These are phyloP conservation scores for Spiraea crenata DNA, from an alignment of 331 rosid genomes.

Conservation along the genomic window DNA sequence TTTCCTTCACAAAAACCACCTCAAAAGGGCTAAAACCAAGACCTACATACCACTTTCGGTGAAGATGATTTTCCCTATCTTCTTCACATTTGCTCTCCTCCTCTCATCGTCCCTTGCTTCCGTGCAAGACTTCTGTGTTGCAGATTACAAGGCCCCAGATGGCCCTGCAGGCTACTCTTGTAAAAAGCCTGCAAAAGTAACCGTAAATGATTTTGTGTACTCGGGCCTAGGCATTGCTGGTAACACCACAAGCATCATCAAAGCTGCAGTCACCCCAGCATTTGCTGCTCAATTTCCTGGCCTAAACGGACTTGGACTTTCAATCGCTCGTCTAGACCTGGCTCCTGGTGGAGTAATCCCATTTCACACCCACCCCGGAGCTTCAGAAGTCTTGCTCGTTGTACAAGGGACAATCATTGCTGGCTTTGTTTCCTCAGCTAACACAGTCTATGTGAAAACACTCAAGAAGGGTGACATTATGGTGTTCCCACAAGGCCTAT, in stretches of 20 bases:
- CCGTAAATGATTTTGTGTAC: conserved; percentile 50
- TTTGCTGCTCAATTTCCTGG: conserved; percentile 53
- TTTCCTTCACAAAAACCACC: neutral
- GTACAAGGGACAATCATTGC: conserved; percentile 43
- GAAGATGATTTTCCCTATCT: conserved; percentile 17
- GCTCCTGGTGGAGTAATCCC: conserved; percentile 59
- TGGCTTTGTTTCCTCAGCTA: conserved; percentile 55
- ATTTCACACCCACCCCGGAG: conserved; percentile 72
- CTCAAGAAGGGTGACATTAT: conserved; percentile 62
- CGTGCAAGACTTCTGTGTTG: conserved; percentile 73
- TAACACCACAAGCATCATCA: conserved; percentile 69
- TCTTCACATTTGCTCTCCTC: conserved; percentile 22
- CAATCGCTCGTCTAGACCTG: conserved; percentile 49
- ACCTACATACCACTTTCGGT: neutral
- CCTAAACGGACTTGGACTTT: conserved; percentile 64
- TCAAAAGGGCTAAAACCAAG: neutral
- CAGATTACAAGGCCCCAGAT: conserved; percentile 41
- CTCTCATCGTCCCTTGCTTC: conserved; percentile 44
- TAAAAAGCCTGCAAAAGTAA: conserved; percentile 49
- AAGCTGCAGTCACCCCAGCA: conserved; percentile 57
- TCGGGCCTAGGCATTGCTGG: conserved; percentile 49
- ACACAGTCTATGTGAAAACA: conserved; percentile 41
- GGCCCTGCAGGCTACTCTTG: conserved; percentile 71
- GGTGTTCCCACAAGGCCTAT: conserved; percentile 70
- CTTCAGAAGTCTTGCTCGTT: conserved; percentile 41